Evolutionary conservation across 805 yeast genomes (phyloP).

Genomic region (Yarrowia bubula): DNA sequence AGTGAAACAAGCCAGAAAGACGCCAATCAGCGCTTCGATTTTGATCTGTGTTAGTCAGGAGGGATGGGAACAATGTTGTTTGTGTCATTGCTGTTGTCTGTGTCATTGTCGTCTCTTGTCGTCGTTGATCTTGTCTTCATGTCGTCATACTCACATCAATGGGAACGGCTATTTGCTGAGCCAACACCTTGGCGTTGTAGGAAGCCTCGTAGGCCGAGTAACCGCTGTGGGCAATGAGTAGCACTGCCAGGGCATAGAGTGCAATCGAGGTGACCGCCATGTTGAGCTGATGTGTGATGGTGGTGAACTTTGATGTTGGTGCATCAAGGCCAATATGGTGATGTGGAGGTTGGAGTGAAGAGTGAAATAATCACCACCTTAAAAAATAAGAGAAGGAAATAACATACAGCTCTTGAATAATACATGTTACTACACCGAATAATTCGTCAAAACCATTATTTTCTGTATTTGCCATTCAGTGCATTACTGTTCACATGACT

Average conservation of each 20-base stretch:
- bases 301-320: neutral
- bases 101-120: neutral
- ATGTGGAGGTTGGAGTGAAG: neutral
- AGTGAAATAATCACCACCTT: too few species aligned
- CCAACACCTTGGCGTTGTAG: conserved; percentile 25
- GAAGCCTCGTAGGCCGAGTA: conserved; percentile 37
- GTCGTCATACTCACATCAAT: conserved; percentile 9
- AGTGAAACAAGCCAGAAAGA: conserved; percentile 44
- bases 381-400: too few species aligned
- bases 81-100: neutral
- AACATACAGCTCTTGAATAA: too few species aligned
- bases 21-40: conserved; percentile 51
- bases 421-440: too few species aligned
- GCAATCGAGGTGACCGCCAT: conserved; percentile 17
- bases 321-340: too few species aligned
- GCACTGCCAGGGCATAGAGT: conserved; percentile 29
- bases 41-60: conserved; percentile 39
- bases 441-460: too few species aligned
- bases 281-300: neutral
- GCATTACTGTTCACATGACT: too few species aligned
- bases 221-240: conserved; percentile 33
- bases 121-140: neutral
- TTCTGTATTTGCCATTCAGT: too few species aligned
- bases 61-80: neutral
- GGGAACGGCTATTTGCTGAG: conserved; percentile 3